phyloP scores from a whole-genome alignment of 805 yeast species.

The Yamadazyma laniorum region DNA sequence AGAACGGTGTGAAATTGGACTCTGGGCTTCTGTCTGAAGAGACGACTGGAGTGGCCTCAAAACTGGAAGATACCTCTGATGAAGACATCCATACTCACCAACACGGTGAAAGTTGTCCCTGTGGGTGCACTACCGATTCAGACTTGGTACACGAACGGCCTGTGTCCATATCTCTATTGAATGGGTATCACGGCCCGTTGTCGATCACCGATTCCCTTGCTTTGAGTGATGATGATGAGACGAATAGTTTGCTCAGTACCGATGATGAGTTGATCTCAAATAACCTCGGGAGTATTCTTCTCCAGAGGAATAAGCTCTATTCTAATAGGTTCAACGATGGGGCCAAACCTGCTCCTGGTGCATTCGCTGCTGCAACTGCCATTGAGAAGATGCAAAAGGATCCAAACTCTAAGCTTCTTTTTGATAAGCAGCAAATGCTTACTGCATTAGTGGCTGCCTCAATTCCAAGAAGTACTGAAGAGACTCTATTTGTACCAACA shows the following conservation, averaged over 20 bases:
- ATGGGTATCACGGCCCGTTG: slow-evolving; percentile 28
- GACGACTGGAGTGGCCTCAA: background rate
- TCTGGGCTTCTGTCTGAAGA: background rate
- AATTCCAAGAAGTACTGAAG: slow-evolving; percentile 75
- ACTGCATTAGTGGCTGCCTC: slow-evolving; percentile 61
- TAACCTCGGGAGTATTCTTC: slow-evolving; percentile 13
- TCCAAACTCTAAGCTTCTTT: slow-evolving; percentile 19
- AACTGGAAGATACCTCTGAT: background rate
- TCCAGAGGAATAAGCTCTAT: slow-evolving; percentile 11
- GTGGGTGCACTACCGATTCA: slow-evolving; percentile 53
- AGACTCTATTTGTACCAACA: slow-evolving; percentile 71
- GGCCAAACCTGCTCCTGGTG: slow-evolving; percentile 71
- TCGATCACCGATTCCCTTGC: slow-evolving; percentile 38
- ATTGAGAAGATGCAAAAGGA: slow-evolving; percentile 52
- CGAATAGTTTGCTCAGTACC: slow-evolving; percentile 27
- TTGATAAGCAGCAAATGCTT: slow-evolving; percentile 35
- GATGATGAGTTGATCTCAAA: slow-evolving; percentile 24
- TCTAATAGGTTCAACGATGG: slow-evolving; percentile 30
- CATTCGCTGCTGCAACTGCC: slow-evolving; percentile 62
- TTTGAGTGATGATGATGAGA: slow-evolving; percentile 47
- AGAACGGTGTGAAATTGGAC: background rate
- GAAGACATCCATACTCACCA: slow-evolving; percentile 11
- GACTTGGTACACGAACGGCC: slow-evolving; percentile 61
- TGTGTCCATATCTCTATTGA: slow-evolving; percentile 59
- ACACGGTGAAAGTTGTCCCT: slow-evolving; percentile 47